Evolutionary conservation across 2,329 filamentous ascomycete genomes (phyloP), one percentile per base, ranked within the genome.

Genomic region (Paecilomyces formosus): DNA sequence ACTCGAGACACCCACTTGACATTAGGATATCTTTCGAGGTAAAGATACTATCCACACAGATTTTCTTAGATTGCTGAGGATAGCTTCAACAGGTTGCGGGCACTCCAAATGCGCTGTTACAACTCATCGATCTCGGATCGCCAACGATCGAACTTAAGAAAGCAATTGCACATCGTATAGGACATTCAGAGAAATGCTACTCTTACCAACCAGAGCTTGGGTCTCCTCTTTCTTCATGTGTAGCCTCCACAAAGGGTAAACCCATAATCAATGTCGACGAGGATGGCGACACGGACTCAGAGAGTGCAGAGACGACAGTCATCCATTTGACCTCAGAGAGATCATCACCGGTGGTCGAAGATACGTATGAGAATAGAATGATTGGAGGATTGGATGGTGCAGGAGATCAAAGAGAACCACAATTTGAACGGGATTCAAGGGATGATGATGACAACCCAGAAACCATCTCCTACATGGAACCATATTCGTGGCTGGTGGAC

Each of bases 11-110:
- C 30, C 61, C 66, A 28, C 66, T 70, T 18, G 59, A 64, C 22
- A 53, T 72, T 49, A 64, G 57, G 18, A 62, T 73, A 3, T 61
- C 63, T 1, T 53, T 74, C 8, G 70, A 74, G 60, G 72, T 74
- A 68, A 61, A 58, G 57, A 30, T 13, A 55, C 22, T 26, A 26
- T 26, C 24, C 7, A 28, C 31, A 6, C 52, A 45, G 12, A 13
- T 24, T 24, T 52, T 21, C 4, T 21, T 55, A n/a, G 26, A 58
- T 49, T 55, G 39, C 54, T 18, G 56, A 56, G 18, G 55, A 58
- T 35, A 49, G 56, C 31, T 59, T 57, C n/a, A 56, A 28, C 35
- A 39, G 35, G 31, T 21, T 52, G 50, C 18, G 8, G 50, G 26
- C 11, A 52, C 50, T 28, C 50, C 50, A 24, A 28, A 52, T 52